Evolutionary conservation across 441 rosid genomes (phyloP), one percentile per base, ranked within the genome.

Genomic region (Pelargonium cotyledonis): DNA sequence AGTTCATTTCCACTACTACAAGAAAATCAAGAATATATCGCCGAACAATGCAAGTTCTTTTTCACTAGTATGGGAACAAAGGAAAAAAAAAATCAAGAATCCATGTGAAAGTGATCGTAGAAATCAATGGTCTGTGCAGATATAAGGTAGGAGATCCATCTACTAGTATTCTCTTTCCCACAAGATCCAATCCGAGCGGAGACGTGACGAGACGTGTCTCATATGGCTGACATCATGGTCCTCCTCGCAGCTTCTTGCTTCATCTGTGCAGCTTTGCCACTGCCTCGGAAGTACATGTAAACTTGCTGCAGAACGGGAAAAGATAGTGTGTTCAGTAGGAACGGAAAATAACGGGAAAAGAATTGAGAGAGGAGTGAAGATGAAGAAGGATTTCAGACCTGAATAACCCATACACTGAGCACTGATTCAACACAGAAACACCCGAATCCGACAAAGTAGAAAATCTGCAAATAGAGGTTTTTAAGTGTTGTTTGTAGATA

Each of bases 281-380:
- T 89, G 68, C 98, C 98, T 74, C 98, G 84, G 87, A 95, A 95
- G 73, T 95, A 95, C 88, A 92, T 92, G 84, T 95, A 95, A 65
- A 92, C 89, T 92, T 95, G 95, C 98, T 92, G 97, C 79, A 83
- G 53, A 71, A 51, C 73, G 18, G 21, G 49, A 70, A 18, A 10
- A 46, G 53, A 10, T 41, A 75, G 73, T 16, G 8, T 1, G 35
- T 8, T 14, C 67, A 57, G 43, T 71, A 21, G 18, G 61, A 61
- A 7, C 49, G 66, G 38, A 53, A 29, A 64, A 16, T 26, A 35
- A 26, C 68, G n/a, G 60, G 41, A 58, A 58, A 2, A n/a, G 31
- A 53, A 46, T 29, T 10, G 21, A 8, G 65, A 57, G 35, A 31
- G 55, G 10, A 8, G 14, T 14, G 55, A 67, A 65, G 44, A 19